These are phyloP conservation scores for Vigna trinervia DNA, from an alignment of 306 rosid genomes.

Conservation along the genomic window DNA sequence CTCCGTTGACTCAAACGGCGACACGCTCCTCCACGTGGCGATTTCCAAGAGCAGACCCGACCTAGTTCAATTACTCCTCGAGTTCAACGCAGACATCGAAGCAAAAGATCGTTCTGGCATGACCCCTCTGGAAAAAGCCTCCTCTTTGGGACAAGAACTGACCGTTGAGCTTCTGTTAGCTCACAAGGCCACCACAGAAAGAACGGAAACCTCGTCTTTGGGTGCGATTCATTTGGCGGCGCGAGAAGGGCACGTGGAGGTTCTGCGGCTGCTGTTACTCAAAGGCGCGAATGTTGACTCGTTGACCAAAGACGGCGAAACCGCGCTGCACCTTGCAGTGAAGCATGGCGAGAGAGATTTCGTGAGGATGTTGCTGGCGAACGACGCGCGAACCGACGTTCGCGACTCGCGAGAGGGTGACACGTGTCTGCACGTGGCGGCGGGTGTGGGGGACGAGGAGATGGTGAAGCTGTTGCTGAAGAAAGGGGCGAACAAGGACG, in stretches of 20 bases:
- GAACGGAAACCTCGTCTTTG: conserved; percentile 50
- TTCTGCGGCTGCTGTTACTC: conserved; percentile 63
- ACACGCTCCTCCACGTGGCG: conserved; percentile 67
- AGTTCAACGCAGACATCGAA: conserved; percentile 68
- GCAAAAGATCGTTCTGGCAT: conserved; percentile 46
- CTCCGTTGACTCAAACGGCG: conserved; percentile 59
- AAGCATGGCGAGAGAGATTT: conserved; percentile 59
- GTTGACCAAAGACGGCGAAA: conserved; percentile 55
- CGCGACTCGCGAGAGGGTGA: conserved; percentile 52
- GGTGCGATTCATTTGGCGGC: conserved; percentile 73
- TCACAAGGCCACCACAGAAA: conserved; percentile 59
- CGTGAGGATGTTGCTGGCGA: conserved; percentile 64
- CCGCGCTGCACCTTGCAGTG: conserved; percentile 74
- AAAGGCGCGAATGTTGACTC: conserved; percentile 69
- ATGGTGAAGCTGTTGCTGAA: conserved; percentile 66
- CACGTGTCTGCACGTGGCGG: conserved; percentile 72
- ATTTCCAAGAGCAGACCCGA: conserved; percentile 60
- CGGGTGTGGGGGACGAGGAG: conserved; percentile 66
- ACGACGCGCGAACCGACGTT: conserved; percentile 53
- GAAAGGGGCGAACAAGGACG: conserved; percentile 76
- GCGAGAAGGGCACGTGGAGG: conserved; percentile 61
- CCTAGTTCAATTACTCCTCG: conserved; percentile 74
- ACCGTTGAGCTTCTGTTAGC: conserved; percentile 78
- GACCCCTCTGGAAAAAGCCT: conserved; percentile 64
- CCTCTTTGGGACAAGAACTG: conserved; percentile 58